Evolutionary conservation across 352 stramenopile genomes (phyloP).

Genomic region (Globisporangium lucens): DNA sequence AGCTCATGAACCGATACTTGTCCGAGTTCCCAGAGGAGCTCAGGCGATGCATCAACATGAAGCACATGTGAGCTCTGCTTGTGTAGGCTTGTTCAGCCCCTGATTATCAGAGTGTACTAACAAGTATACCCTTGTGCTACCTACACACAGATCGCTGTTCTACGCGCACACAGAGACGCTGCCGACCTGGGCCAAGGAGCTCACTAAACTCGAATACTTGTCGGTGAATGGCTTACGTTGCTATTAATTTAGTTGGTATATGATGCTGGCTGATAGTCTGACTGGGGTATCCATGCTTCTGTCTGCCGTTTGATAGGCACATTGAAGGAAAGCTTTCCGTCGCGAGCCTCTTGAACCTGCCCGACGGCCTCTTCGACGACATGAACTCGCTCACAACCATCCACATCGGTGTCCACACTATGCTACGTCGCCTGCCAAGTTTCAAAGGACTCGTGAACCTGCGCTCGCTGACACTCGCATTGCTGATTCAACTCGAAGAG

Average conservation of each 20-base stretch:
- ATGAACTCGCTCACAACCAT: neutral
- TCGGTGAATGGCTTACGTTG: neutral
- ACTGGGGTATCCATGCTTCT: too few relatives aligned
- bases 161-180: neutral
- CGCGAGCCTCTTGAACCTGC: neutral
- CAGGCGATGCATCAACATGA: constrained; percentile 24
- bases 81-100: too few relatives aligned
- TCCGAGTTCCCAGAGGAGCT: constrained; percentile 20
- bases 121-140: too few relatives aligned
- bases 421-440: neutral
- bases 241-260: too few relatives aligned
- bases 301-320: neutral
- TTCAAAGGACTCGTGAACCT: constrained; percentile 3
- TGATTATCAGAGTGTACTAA: too few relatives aligned
- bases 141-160: neutral
- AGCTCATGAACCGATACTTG: constrained; percentile 33
- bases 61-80: constrained; percentile 29
- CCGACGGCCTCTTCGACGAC: neutral
- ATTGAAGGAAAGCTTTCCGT: neutral
- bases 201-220: neutral
- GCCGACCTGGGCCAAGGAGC: neutral
- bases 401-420: neutral
- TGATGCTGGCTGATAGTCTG: too few relatives aligned
- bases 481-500: neutral
- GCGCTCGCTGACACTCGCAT: neutral